Percentiles rank a stretch among this genome's conserved stretches.
Evolutionary conservation across 495 filamentous ascomycete species (phyloP).

Genomic region (Entonaema liquescens): DNA sequence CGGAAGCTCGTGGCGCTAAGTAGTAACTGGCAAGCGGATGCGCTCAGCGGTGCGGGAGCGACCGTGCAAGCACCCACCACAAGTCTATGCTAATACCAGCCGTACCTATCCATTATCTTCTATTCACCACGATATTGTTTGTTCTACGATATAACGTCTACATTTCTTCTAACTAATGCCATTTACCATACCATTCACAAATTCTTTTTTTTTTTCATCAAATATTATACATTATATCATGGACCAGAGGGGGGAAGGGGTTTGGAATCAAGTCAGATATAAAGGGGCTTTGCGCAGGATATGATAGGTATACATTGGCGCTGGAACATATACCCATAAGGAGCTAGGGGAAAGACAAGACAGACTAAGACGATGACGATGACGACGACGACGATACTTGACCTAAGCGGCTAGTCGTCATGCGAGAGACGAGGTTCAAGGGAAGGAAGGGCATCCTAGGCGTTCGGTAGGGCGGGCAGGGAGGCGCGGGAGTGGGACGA

Average conservation of each 20-base stretch:
- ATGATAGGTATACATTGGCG: background rate
- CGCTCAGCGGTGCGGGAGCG: slow-evolving; percentile 1
- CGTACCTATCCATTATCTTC: background rate
- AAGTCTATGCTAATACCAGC: slow-evolving; percentile 10
- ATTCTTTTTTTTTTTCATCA: background rate
- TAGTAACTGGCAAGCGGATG: slow-evolving; percentile 45
- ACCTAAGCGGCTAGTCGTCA: background rate
- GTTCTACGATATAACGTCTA: background rate
- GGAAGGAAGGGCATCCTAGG: slow-evolving; percentile 9
- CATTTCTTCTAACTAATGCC: too few relatives aligned
- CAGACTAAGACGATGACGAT: slow-evolving; percentile 5
- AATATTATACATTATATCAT: background rate
- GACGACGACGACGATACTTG: background rate
- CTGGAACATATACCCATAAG: slow-evolving; percentile 25
- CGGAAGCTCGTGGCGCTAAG: slow-evolving; percentile 53
- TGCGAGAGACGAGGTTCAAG: background rate
- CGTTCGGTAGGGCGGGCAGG: slow-evolving; percentile 9
- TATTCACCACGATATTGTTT: background rate
- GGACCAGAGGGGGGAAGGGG: too few relatives aligned
- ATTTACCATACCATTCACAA: too few relatives aligned
- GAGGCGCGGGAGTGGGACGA: background rate
- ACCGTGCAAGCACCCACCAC: background rate
- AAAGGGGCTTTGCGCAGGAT: background rate
- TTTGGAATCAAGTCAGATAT: background rate
- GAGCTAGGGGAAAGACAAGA: background rate